Percentiles rank a stretch among this genome's conserved stretches.
phyloP scores from a whole-genome alignment of 208 protist genomes.

The Trypanosoma vivax region DNA sequence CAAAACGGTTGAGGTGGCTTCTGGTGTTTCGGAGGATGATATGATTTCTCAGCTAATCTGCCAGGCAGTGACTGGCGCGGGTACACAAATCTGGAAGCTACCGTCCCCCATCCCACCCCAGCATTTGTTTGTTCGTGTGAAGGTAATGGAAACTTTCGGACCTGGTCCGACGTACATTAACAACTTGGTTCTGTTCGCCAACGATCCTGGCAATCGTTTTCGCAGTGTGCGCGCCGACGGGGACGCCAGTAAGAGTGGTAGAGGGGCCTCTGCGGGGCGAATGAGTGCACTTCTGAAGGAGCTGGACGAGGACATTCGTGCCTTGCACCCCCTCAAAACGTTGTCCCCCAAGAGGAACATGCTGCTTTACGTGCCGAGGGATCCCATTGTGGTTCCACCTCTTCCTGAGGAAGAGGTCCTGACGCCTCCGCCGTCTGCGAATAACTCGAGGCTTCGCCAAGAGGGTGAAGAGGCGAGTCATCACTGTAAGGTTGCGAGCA shows the following conservation, averaged over 20 bases:
- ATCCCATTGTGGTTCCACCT: slow-evolving; percentile 4
- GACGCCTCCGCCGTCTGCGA: background rate
- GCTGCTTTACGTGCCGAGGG: slow-evolving; percentile 54
- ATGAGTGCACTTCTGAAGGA: slow-evolving; percentile 75
- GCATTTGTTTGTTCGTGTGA: slow-evolving; percentile 60
- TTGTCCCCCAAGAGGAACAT: slow-evolving; percentile 63
- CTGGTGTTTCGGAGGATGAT: slow-evolving; percentile 32
- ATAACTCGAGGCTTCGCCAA: background rate
- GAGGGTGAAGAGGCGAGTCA: background rate
- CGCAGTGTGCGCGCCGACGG: slow-evolving; percentile 8
- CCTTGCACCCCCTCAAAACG: slow-evolving; percentile 69
- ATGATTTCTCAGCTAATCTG: slow-evolving; percentile 58
- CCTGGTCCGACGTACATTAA: slow-evolving; percentile 83
- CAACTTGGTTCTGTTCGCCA: slow-evolving; percentile 64
- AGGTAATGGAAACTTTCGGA: slow-evolving; percentile 64
- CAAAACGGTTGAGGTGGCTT: slow-evolving; percentile 65
- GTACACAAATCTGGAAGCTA: slow-evolving; percentile 81
- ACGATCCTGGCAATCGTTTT: slow-evolving; percentile 58
- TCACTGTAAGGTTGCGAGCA: background rate
- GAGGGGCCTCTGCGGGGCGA: slow-evolving; percentile 15
- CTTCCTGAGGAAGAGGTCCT: slow-evolving; percentile 15
- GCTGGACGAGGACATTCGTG: slow-evolving; percentile 75
- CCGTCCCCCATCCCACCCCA: slow-evolving; percentile 50
- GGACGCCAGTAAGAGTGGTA: background rate
- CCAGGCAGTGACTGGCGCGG: slow-evolving; percentile 62